phyloP scores from a whole-genome alignment of 306 rosid species.

The Begonia fuchsioides region DNA sequence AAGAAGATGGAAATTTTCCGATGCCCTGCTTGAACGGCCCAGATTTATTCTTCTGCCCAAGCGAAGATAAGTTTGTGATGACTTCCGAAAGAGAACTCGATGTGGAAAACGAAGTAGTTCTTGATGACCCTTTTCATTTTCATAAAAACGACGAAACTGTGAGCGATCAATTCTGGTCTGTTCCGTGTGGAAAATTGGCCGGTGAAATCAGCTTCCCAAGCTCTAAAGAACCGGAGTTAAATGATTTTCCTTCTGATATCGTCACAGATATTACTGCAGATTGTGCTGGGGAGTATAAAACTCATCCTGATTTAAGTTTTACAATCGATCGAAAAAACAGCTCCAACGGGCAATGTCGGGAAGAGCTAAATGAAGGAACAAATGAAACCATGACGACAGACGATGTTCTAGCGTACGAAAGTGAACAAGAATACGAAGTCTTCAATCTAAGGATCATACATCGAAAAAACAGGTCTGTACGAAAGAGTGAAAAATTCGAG shows the following conservation, averaged over 20 bases:
- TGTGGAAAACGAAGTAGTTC: slow-evolving; percentile 16
- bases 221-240: slow-evolving; percentile 32
- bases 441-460: slow-evolving; percentile 79
- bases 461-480: slow-evolving; percentile 81
- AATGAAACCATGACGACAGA: not conserved
- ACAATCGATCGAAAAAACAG: slow-evolving; percentile 20
- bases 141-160: slow-evolving; percentile 21
- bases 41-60: slow-evolving; percentile 49
- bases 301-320: slow-evolving; percentile 21
- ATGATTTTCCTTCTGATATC: slow-evolving; percentile 18
- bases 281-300: slow-evolving; percentile 23
- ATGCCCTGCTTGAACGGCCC: slow-evolving; percentile 63
- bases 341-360: slow-evolving; percentile 19
- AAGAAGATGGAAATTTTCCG: slow-evolving; percentile 57
- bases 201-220: slow-evolving; percentile 21
- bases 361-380: slow-evolving; percentile 23
- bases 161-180: slow-evolving; percentile 19
- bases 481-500: not conserved
- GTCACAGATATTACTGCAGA: slow-evolving; percentile 26
- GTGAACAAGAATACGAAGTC: slow-evolving; percentile 56
- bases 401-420: slow-evolving; percentile 13
- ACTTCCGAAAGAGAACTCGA: slow-evolving; percentile 31
- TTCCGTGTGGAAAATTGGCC: slow-evolving; percentile 25
- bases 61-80: slow-evolving; percentile 84
- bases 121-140: slow-evolving; percentile 40